Conservation (phyloP, 208 protist genomes). For the Wallacemonas sp. region DNA sequence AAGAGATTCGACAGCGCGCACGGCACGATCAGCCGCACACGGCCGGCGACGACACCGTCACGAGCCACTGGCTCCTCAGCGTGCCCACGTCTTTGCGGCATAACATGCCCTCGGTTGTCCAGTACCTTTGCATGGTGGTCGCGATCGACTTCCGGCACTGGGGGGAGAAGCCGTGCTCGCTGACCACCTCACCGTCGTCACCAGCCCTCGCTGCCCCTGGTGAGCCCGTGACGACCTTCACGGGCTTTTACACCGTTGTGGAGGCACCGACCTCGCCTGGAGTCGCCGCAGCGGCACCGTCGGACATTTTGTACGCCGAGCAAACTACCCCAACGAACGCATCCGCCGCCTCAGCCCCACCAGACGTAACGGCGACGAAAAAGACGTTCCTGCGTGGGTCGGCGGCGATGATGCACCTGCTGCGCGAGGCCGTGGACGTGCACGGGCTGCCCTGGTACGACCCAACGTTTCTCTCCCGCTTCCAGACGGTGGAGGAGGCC, state of each 20-base stretch:
- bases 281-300: not conserved
- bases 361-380: no score
- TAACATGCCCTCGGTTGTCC: conserved; percentile 40
- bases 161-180: conserved; percentile 36
- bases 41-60: not conserved
- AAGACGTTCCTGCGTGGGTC: conserved; percentile 64
- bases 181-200: not conserved
- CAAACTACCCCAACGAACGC: not conserved
- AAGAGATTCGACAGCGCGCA: not conserved
- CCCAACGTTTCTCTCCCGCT: conserved; percentile 40
- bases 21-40: not conserved
- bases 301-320: not conserved
- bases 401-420: conserved; percentile 75
- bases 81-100: conserved; percentile 46
- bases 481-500: conserved; percentile 34
- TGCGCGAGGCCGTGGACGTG: conserved; percentile 62
- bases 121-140: conserved; percentile 81
- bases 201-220: conserved; percentile 28
- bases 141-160: conserved; percentile 90
- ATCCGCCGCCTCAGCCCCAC: no score
- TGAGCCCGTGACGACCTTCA: conserved; percentile 39
- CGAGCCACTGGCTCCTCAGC: conserved; percentile 54
- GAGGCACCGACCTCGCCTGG: not conserved
- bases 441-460: conserved; percentile 67
- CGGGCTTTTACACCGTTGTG: conserved; percentile 56